phyloP scores from a whole-genome alignment of 768 basidiomycete genomes.

The Clitopilus hobsonii region DNA sequence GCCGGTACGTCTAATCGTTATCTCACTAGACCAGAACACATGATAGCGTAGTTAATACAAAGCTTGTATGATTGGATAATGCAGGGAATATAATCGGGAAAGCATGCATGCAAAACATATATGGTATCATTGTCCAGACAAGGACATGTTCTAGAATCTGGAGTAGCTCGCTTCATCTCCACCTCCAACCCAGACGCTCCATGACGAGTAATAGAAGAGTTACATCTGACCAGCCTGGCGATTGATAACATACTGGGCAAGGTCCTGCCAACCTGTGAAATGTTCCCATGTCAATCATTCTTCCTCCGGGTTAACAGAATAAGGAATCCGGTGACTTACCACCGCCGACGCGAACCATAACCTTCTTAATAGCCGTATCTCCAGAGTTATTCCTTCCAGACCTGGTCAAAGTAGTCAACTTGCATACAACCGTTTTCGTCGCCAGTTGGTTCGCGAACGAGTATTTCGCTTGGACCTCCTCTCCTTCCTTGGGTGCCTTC shows the following conservation, averaged over 20 bases:
- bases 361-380: constrained; percentile 68
- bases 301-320: background rate
- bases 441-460: constrained; percentile 70
- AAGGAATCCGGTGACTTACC: constrained; percentile 39
- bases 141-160: background rate
- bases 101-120: background rate
- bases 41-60: constrained; percentile 13
- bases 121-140: background rate
- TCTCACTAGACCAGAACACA: constrained; percentile 1
- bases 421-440: constrained; percentile 73
- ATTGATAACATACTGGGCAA: constrained; percentile 71
- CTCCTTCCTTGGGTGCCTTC: constrained; percentile 60
- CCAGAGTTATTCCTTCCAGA: constrained; percentile 35
- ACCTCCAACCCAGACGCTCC: constrained; percentile 9
- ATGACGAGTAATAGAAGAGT: constrained; percentile 6
- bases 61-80: constrained; percentile 7
- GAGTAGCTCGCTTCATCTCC: background rate
- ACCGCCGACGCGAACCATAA: constrained; percentile 88
- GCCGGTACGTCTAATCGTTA: background rate
- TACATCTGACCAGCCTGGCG: constrained; percentile 70
- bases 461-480: constrained; percentile 83
- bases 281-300: constrained; percentile 9
- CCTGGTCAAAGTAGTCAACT: constrained; percentile 74
- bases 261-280: constrained; percentile 69
- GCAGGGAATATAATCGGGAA: constrained; percentile 6